Base-by-base conservation (phyloP, 108 stramenopile genomes). In the Conticribra weissflogii region DNA sequence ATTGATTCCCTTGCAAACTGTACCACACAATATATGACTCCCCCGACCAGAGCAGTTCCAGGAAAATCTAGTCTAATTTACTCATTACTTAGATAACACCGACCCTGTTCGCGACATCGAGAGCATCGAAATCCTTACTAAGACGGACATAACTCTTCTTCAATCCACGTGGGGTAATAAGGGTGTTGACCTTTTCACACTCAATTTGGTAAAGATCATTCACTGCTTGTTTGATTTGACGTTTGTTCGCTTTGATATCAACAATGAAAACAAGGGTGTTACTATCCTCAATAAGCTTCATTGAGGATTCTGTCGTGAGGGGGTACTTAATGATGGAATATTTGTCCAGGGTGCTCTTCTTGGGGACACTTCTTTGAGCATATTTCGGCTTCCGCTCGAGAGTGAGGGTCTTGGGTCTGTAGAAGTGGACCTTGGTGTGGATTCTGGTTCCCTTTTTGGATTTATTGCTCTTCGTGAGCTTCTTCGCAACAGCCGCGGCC, bases 221-320 rank as follows among this genome's bases (percentile, higher is more conserved):
- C 7, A 99, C 98, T 53, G 99, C 99, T 33, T 88, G 83, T 95
- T 98, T 99, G 90, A 99, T 99, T 90, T 99, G 99, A 58, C 96
- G 89, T 93, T 99, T 99, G 92, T 99, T 99, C 68, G 98, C 88
- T 77, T 89, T 93, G 59, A 99, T 90, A 70, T 99, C 98, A 27
- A 98, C 98, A 79, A 99, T 97, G 88, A 99, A 99, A 59, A 99
- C 99, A 59, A 99, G 94, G 70, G 99, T 99, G 90, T 99, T 99
- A 91, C 92, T 88, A 79, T 99, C 98, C 85, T 99, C 99, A 67
- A 99, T 99, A 67, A 98, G 94, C 83, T 99, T 98, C 98, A 99
- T 99, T 48, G 98, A 98, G 29, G 97, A 96, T 57, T 91, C 98
- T 30, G 99, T 98, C 44, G 99, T 98, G 51, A 99, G 81, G 22